Conservation (phyloP, 495 filamentous ascomycete species). For the Glutinoglossum americanum region DNA sequence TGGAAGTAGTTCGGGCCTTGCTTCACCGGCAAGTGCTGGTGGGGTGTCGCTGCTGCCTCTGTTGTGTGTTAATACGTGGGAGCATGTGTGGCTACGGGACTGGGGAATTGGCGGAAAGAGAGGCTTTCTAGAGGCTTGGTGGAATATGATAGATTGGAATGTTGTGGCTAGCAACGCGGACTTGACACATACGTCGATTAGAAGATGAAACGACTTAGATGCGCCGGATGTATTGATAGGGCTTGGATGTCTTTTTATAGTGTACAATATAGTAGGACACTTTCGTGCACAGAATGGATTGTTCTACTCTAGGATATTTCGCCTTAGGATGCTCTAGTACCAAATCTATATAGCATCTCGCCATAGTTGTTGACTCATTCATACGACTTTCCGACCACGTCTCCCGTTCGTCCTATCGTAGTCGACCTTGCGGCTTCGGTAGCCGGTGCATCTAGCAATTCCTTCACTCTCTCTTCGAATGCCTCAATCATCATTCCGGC, state of each 20-base stretch:
- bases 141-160: slow-evolving; percentile 70
- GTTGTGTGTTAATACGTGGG: slow-evolving; percentile 87
- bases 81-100: slow-evolving; percentile 79
- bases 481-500: slow-evolving; percentile 77
- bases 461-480: slow-evolving; percentile 61
- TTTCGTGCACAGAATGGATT: neutral
- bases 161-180: slow-evolving; percentile 25
- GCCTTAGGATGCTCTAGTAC: neutral
- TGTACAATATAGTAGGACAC: neutral
- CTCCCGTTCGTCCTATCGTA: neutral
- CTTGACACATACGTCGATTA: neutral
- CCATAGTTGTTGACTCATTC: neutral
- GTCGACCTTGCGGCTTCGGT: neutral
- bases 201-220: neutral
- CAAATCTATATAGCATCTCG: neutral
- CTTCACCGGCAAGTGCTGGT: slow-evolving; percentile 34
- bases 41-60: slow-evolving; percentile 51
- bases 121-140: slow-evolving; percentile 59
- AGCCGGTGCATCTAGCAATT: slow-evolving; percentile 23
- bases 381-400: neutral
- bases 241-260: neutral
- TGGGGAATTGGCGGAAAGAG: slow-evolving; percentile 66
- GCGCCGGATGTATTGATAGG: neutral
- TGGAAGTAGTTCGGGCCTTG: slow-evolving; percentile 20
- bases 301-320: neutral